Base-by-base conservation (phyloP, 176 grass and related monocot species). In the Zoysia pacifica region DNA sequence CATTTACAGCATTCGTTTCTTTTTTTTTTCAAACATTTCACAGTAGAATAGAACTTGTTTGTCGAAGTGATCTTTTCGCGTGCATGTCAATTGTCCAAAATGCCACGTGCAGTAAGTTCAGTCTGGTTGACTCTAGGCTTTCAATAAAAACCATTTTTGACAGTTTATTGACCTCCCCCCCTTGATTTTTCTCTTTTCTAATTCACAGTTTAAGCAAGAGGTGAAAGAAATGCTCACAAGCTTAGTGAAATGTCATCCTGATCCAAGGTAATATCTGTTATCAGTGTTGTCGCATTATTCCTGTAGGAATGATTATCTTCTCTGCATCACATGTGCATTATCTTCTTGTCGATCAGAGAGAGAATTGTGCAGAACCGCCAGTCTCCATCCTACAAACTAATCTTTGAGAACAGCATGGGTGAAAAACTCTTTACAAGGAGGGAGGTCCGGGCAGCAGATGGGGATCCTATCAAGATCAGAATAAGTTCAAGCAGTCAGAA, bases 351-450 rank as follows among this genome's bases (percentile, higher is more conserved):
- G 28, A 28, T 28, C 49, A 83, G 67, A 42, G 16, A 43, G 3
- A 53, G 49, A n/a, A 37, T 19, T 72, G 49, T 67, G 43, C 67
- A 82, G 60, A 87, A 72, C 67, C 60, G 48, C 28, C 28, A 28
- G 67, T 9, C 59, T 73, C 74, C 80, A 72, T 60, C 48, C 11
- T 83, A 73, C 80, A 83, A 51, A 61, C 80, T 87, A 18, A 42
- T 37, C 49, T 87, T 87, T 45, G 1, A 16, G n/a, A 82, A 78
- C 65, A 43, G 60, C 3, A 19, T 87, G 74, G 83, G 50, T 12
- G 44, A 78, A 18, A 74, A 72, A 9, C 39, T 87, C 36, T 87
- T 60, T 62, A 87, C 85, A 65, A 87, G 78, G 51, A 87, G 71
- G 35, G 42, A 36, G 5, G 49, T 87, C 48, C 4, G 36, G 0